Percentiles rank a stretch among this genome's conserved stretches.
Evolutionary conservation across 2,329 filamentous ascomycete species (phyloP).

Genomic region (Epichloe brachyelytri): DNA sequence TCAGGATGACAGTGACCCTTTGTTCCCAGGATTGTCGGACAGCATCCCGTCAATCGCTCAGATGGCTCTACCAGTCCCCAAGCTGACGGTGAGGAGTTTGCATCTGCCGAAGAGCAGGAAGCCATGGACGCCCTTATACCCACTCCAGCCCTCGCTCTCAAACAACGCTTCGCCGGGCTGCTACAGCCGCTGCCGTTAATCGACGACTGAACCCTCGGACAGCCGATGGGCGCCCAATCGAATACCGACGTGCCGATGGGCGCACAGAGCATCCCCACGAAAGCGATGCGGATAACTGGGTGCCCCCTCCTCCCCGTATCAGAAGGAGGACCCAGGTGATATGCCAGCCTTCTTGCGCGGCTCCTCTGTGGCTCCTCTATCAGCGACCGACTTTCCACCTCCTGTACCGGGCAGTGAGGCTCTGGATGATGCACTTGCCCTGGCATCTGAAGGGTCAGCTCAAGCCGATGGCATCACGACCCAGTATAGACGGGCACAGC

Average conservation of each 20-base stretch:
- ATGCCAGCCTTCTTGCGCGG: constrained; percentile 43
- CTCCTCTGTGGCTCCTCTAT: constrained; percentile 27
- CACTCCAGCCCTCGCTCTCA: constrained; percentile 60
- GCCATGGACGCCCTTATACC: constrained; percentile 57
- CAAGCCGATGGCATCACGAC: constrained; percentile 1
- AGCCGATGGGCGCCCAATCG: constrained; percentile 37
- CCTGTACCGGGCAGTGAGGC: constrained; percentile 7
- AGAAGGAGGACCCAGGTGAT: constrained; percentile 47
- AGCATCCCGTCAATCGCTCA: constrained; percentile 9
- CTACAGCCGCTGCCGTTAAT: constrained; percentile 63
- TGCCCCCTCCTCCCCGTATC: constrained; percentile 76
- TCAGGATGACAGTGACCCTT: constrained; percentile 38
- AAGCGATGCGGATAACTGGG: constrained; percentile 81
- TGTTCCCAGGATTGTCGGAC: constrained; percentile 34
- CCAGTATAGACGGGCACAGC: constrained; percentile 14
- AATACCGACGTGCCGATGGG: constrained; percentile 57
- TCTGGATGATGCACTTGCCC: neutral
- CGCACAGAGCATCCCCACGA: constrained; percentile 66
- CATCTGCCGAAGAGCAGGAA: constrained; percentile 43
- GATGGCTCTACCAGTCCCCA: constrained; percentile 12
- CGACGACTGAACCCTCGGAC: constrained; percentile 51
- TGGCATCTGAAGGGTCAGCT: neutral
- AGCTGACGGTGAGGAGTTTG: constrained; percentile 29
- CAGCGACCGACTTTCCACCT: constrained; percentile 13
- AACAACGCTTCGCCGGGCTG: constrained; percentile 57